Conservation (phyloP, 176 grass and related monocot species). For the Otatea glauca region DNA sequence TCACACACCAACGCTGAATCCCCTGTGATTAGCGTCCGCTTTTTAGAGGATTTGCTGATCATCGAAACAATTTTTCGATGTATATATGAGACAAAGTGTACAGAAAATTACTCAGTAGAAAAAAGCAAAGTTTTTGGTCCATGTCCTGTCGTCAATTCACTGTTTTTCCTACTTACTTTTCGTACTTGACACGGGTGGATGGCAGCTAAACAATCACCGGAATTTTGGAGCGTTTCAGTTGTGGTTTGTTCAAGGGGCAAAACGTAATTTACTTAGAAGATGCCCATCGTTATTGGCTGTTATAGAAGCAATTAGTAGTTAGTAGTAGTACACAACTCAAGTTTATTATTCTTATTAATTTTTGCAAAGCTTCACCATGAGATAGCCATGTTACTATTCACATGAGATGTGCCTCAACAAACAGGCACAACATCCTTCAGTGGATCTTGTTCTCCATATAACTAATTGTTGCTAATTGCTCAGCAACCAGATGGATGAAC, state of each 20-base stretch:
- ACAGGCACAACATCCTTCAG: not conserved
- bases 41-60: not conserved
- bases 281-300: not conserved
- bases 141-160: no score
- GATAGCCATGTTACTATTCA: not conserved
- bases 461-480: not conserved
- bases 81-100: conserved; percentile 43
- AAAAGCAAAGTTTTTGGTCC: not conserved
- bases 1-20: not conserved
- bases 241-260: not conserved
- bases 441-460: not conserved
- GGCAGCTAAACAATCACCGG: not conserved
- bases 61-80: not conserved
- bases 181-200: no score
- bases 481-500: not conserved
- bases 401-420: not conserved
- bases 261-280: not conserved
- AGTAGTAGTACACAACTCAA: not conserved
- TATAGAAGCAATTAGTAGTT: not conserved
- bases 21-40: not conserved
- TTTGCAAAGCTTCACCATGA: not conserved
- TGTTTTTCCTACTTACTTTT: no score
- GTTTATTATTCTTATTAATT: no score
- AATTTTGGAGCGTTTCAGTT: not conserved
- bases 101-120: conserved; percentile 14